Percentiles rank a stretch among this genome's conserved stretches.
These are phyloP conservation scores for Crepidotus variabilis DNA, from an alignment of 768 basidiomycete genomes.

Conservation along the genomic window DNA sequence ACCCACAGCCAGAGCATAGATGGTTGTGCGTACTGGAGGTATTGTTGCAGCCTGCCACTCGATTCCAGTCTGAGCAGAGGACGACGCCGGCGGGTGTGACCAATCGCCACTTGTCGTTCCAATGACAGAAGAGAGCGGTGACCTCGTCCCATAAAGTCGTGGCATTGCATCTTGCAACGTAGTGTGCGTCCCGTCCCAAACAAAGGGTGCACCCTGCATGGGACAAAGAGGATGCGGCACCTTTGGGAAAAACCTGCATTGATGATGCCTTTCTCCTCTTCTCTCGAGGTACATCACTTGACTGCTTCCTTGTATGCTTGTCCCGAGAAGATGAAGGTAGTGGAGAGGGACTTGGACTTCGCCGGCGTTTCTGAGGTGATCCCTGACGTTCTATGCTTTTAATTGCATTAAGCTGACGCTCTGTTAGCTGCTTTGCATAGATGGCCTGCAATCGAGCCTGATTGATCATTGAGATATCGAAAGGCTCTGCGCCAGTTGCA, in stretches of 20 bases:
- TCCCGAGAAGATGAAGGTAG: no score
- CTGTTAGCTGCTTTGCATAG: not conserved
- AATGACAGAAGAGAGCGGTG: not conserved
- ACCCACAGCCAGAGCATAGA: slow-evolving; percentile 40
- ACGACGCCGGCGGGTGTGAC: slow-evolving; percentile 13
- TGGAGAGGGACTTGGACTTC: no score
- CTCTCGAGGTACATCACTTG: not conserved
- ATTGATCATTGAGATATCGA: not conserved
- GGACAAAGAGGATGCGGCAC: not conserved
- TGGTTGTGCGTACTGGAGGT: slow-evolving; percentile 23
- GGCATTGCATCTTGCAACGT: not conserved
- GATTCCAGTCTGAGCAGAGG: slow-evolving; percentile 35
- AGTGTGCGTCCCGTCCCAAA: not conserved
- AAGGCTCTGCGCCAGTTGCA: not conserved
- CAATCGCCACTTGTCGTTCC: slow-evolving; percentile 15
- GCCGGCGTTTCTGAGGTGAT: no score
- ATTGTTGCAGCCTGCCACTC: slow-evolving; percentile 18
- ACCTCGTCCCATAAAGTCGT: not conserved
- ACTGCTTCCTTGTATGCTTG: no score
- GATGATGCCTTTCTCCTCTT: not conserved
- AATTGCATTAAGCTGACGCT: not conserved
- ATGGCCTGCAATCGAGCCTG: not conserved
- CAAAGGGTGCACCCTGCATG: not conserved
- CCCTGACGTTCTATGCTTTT: not conserved
- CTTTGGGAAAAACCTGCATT: not conserved